Percentiles rank a stretch among this genome's conserved stretches.
Conservation (phyloP, 352 stramenopile genomes). For the Phytophthora podocarpi region DNA sequence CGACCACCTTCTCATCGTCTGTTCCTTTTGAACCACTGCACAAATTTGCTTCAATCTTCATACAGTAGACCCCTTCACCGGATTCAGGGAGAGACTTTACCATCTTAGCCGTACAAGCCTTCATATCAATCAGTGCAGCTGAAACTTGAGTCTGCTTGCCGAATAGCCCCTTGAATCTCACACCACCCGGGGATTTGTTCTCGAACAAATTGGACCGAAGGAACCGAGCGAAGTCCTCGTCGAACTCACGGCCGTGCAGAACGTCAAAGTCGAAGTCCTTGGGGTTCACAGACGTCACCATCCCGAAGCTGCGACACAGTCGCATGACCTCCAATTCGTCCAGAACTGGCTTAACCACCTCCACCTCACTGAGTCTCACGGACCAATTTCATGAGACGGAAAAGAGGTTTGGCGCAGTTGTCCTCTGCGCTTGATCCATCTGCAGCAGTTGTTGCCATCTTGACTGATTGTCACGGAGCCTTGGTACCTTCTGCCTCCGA, state of each 20-base stretch:
- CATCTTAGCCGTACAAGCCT: constrained; percentile 41
- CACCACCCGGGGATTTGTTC: background rate
- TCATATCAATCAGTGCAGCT: constrained; percentile 39
- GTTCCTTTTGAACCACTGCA: background rate
- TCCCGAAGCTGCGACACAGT: constrained; percentile 56
- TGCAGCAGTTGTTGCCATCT: background rate
- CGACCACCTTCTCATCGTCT: background rate
- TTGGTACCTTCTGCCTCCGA: no score
- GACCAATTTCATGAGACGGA: background rate
- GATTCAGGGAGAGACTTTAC: constrained; percentile 23
- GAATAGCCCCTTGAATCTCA: constrained; percentile 54
- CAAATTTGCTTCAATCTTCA: constrained; percentile 17
- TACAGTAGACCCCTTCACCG: constrained; percentile 68
- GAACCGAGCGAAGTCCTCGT: constrained; percentile 70
- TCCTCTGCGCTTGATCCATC: background rate
- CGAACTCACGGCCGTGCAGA: constrained; percentile 56
- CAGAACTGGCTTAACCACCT: constrained; percentile 77
- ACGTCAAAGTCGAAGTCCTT: constrained; percentile 58
- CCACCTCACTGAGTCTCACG: constrained; percentile 39
- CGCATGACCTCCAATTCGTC: constrained; percentile 75
- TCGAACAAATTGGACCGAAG: constrained; percentile 53
- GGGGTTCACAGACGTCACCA: constrained; percentile 48
- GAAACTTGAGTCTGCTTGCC: constrained; percentile 62
- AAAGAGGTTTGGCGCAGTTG: background rate
- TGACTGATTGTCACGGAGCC: no score